Percentiles rank a stretch among this genome's conserved stretches.
Evolutionary conservation across 768 basidiomycete species (phyloP).

Genomic region (Pholiota microspora): DNA sequence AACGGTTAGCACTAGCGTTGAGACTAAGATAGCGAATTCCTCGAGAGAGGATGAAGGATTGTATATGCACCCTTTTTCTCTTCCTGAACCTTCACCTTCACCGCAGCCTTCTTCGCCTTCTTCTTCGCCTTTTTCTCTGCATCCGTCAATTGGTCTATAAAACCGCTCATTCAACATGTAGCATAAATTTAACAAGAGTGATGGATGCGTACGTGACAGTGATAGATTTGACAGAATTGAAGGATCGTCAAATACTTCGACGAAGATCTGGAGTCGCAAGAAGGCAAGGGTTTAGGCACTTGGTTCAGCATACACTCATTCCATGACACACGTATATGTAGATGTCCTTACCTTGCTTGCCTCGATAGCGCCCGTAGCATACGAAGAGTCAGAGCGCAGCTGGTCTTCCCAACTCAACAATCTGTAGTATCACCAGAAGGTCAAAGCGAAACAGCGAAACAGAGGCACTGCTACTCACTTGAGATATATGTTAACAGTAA

Average conservation of each 20-base stretch:
- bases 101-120: constrained; percentile 77
- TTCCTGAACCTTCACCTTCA: constrained; percentile 61
- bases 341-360: constrained; percentile 60
- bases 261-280: constrained; percentile 57
- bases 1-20: not conserved
- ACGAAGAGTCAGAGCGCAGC: constrained; percentile 74
- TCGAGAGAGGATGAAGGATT: constrained; percentile 3
- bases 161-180: not conserved
- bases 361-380: constrained; percentile 68
- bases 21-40: not conserved
- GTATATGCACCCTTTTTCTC: constrained; percentile 68
- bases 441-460: not conserved
- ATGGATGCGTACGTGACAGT: constrained; percentile 36
- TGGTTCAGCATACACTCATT: too few relatives aligned
- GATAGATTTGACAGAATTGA: constrained; percentile 45
- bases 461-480: constrained; percentile 71
- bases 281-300: not conserved
- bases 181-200: not conserved
- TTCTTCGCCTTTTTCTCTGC: constrained; percentile 82
- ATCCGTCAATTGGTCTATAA: constrained; percentile 44
- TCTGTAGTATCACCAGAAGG: constrained; percentile 35
- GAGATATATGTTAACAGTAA: constrained; percentile 81
- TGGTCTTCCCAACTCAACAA: constrained; percentile 81
- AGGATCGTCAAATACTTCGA: constrained; percentile 70
- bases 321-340: too few relatives aligned